A percentile compares a stretch with the other conserved stretches of the same genome.
Conservation (phyloP, 2,329 filamentous ascomycete species). For the Nothophoma quercina region DNA sequence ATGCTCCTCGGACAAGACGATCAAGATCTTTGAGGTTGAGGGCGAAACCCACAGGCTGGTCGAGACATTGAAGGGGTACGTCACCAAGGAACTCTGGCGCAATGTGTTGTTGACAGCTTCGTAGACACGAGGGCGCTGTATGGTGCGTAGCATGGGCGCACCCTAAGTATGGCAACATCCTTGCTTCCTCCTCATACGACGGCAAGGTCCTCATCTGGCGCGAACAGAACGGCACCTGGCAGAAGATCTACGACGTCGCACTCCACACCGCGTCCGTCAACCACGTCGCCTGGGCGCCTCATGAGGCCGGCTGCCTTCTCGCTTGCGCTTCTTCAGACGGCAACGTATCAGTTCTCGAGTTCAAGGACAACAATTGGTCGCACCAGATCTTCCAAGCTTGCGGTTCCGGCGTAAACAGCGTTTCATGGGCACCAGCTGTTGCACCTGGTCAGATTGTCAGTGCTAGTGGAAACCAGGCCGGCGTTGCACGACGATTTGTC, state of each 20-base stretch:
- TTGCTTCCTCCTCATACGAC: conserved; percentile 94
- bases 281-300: conserved; percentile 96
- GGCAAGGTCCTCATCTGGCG: conserved; percentile 99
- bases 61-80: conserved; percentile 93
- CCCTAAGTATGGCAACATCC: conserved; percentile 97
- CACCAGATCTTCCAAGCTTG: conserved; percentile 91
- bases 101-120: conserved; percentile 22
- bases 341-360: conserved; percentile 91
- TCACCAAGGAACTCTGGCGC: conserved; percentile 12
- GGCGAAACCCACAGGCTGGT: conserved; percentile 87
- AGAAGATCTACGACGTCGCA: conserved; percentile 90
- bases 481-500: conserved; percentile 79
- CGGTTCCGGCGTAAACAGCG: conserved; percentile 92
- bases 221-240: conserved; percentile 70
- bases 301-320: conserved; percentile 92
- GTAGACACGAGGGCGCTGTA: conserved; percentile 92
- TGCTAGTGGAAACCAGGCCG: conserved; percentile 63
- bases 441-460: conserved; percentile 85
- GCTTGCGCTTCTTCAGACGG: conserved; percentile 95
- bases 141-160: conserved; percentile 98
- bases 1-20: conserved; percentile 96
- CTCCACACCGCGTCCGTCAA: conserved; percentile 97
- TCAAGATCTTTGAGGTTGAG: conserved; percentile 99
- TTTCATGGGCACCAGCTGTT: conserved; percentile 91
- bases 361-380: conserved; percentile 94